phyloP scores from a whole-genome alignment of 2,329 filamentous ascomycete species.

The Diaporthe australafricana region DNA sequence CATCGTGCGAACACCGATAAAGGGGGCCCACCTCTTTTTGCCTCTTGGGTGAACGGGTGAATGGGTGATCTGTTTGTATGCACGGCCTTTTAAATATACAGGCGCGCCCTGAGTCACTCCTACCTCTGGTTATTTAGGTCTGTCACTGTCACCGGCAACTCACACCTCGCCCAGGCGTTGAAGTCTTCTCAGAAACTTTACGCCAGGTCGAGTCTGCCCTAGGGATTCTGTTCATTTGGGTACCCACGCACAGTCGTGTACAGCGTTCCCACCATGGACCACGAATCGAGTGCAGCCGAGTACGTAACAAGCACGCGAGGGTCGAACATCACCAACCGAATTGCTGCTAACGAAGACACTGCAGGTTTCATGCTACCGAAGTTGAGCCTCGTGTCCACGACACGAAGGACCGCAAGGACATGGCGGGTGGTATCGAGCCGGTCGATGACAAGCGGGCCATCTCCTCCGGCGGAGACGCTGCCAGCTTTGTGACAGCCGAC shows the following conservation, averaged over 20 bases:
- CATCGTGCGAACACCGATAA: not conserved
- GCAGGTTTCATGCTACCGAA: constrained; percentile 31
- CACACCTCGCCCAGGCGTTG: not conserved
- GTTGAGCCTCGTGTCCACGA: constrained; percentile 30
- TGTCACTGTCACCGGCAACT: not conserved
- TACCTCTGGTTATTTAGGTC: not conserved
- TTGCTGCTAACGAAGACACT: not conserved
- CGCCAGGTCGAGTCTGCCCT: not conserved
- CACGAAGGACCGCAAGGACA: constrained; percentile 32
- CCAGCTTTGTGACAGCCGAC: constrained; percentile 21
- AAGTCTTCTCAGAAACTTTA: not conserved
- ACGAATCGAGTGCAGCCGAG: constrained; percentile 35
- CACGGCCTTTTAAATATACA: not conserved
- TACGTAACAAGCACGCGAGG: not conserved
- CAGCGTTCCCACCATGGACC: constrained; percentile 29
- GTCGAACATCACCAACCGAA: not conserved
- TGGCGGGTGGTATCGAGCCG: constrained; percentile 34
- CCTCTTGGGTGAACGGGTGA: no score
- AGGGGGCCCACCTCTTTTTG: not conserved
- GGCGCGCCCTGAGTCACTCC: not conserved
- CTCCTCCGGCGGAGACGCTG: not conserved
- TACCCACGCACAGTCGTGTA: not conserved
- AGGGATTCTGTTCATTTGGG: not conserved
- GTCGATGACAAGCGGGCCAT: not conserved
- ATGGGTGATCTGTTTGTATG: not conserved